Evolutionary conservation across 1,284 basidiomycete genomes (phyloP), one percentile per base, ranked within the genome.

Genomic region (Kalmanozyma brasiliensis): DNA sequence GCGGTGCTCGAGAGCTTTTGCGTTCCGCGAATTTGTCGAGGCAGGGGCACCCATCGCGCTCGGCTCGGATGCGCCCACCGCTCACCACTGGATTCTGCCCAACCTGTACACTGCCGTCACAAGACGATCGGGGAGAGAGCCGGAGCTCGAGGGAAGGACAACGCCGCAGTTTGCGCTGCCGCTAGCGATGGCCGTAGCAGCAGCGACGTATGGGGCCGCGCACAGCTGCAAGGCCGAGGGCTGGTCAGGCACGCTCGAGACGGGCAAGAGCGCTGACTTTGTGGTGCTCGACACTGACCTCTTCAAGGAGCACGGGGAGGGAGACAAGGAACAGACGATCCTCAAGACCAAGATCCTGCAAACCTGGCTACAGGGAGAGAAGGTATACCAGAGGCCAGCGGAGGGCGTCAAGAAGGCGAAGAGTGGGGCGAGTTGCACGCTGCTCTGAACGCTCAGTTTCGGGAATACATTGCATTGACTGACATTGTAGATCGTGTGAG

Each of bases 161-260:
- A 69, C 64, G 11, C 65, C 70, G 3, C 55, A 73, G 23, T 73
- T 64, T n/a, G 70, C 70, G 0, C 36, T 73, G 23, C 70, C 70
- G n/a, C 49, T 73, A 4, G 60, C 64, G 11, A 63, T 43, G 43
- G 52, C 70, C 3, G 19, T 73, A 10, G 52, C 61, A 6, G 70
- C 65, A 2, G 70, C 70, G 4, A 64, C 53, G 8, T 58, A 65
- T 29, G 65, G 70, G 8, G 70, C 65, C 1, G 70, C 70, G 9
- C 47, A 59, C 43, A 66, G 64, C 26, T 73, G 70, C 40, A 67
- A 61, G 41, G 60, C 65, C 2, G 70, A 73, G n/a, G 23, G 17
- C 3, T 61, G 60, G 57, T 32, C 58, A 6, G 70, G 65, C 0
- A 64, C 56, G 13, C 44, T 69, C 19, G 64, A 67, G 26, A 23